phyloP scores from a whole-genome alignment of 257 asterid species.

The Solanum phureja region DNA sequence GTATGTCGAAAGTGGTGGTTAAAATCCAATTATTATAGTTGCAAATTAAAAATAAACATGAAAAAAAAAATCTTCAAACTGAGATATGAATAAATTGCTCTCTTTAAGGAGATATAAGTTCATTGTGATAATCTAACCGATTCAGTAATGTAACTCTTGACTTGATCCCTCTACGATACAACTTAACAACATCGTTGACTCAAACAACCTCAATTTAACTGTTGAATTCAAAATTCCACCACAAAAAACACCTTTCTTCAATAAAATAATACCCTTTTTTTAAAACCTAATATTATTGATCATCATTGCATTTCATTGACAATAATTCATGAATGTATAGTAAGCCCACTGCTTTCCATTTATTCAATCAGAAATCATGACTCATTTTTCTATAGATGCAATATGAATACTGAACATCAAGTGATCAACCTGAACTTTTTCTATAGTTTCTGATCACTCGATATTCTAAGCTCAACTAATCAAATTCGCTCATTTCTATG shows the following conservation, averaged over 20 bases:
- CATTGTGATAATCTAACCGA: background rate
- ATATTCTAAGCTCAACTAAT: no score
- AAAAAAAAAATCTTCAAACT: no score
- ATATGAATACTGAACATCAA: no score
- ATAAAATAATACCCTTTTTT: background rate
- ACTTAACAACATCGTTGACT: background rate
- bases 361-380: background rate
- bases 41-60: no score
- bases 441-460: no score
- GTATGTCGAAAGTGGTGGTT: background rate
- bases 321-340: background rate
- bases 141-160: no score
- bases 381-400: background rate
- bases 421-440: no score
- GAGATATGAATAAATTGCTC: no score
- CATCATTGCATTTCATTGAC: background rate
- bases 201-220: background rate
- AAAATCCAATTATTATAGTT: background rate
- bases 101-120: no score
- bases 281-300: background rate
- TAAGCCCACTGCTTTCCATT: background rate
- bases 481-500: no score
- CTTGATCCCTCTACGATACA: no score
- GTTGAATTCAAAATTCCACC: background rate
- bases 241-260: background rate